Percentiles rank a stretch among this genome's conserved stretches.
Evolutionary conservation across 1,139 yeast genomes (phyloP).

Genomic region (Blastobotrys petasosporus): DNA sequence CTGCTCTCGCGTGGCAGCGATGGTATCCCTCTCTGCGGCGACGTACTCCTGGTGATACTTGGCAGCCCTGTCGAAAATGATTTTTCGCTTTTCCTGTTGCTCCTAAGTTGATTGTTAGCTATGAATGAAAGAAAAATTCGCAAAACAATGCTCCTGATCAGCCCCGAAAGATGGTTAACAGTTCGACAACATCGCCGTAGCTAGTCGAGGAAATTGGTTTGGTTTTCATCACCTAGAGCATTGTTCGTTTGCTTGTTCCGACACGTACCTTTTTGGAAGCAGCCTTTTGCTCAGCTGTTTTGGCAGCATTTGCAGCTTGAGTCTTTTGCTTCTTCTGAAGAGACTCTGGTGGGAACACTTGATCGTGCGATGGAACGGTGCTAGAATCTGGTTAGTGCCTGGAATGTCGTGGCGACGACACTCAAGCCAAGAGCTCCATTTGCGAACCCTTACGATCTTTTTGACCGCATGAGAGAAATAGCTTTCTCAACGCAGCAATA

Average conservation of each 20-base stretch:
- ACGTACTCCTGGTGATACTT: conserved; percentile 96
- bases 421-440: conserved; percentile 2
- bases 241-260: neutral
- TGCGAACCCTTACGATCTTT: conserved; percentile 16
- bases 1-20: conserved; percentile 93
- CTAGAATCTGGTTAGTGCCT: conserved; percentile 13
- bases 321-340: conserved; percentile 92
- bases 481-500: conserved; percentile 7
- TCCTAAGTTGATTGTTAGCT: conserved; percentile 19
- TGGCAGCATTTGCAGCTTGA: conserved; percentile 56
- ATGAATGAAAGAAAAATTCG: neutral
- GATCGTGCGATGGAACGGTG: conserved; percentile 22
- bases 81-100: conserved; percentile 67
- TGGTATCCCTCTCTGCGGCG: conserved; percentile 88
- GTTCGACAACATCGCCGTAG: conserved; percentile 72
- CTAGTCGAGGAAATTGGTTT: conserved; percentile 29
- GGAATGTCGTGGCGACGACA: neutral
- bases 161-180: conserved; percentile 99
- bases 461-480: conserved; percentile 16
- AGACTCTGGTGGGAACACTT: conserved; percentile 71
- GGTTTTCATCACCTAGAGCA: conserved; percentile 16
- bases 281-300: conserved; percentile 75
- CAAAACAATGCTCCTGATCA: conserved; percentile 41
- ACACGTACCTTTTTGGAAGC: conserved; percentile 45
- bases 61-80: conserved; percentile 95